These are phyloP conservation scores for Retiboletus fuscus DNA, from an alignment of 1,284 basidiomycete genomes.

Conservation along the genomic window DNA sequence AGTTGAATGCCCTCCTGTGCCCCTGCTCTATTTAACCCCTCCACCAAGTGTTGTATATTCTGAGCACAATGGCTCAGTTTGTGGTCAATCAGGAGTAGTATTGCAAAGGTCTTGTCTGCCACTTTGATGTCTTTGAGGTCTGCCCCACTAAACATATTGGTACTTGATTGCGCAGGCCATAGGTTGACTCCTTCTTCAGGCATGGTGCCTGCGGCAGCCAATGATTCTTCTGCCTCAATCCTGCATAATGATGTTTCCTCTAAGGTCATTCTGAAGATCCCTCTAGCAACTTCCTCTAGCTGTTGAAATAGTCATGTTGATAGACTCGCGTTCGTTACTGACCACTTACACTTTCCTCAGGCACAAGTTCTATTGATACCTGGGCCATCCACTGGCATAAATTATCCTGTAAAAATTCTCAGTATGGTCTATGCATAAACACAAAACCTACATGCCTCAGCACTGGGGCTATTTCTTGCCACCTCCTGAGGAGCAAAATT, in stretches of 20 bases:
- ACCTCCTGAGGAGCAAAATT: background rate
- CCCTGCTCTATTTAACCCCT: background rate
- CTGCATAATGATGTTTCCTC: background rate
- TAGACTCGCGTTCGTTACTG: too few relatives aligned
- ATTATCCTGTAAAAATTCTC: background rate
- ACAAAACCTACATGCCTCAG: background rate
- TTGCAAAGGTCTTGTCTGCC: background rate
- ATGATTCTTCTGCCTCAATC: background rate
- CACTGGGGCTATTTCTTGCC: too few relatives aligned
- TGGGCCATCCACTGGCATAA: background rate
- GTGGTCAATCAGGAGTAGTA: background rate
- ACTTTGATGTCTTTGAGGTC: background rate
- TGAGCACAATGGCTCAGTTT: background rate
- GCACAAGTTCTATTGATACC: background rate
- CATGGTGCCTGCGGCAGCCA: background rate
- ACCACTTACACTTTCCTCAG: background rate
- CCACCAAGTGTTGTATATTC: background rate
- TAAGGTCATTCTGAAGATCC: too few relatives aligned
- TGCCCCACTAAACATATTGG: background rate
- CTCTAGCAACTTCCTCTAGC: too few relatives aligned
- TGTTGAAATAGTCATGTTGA: too few relatives aligned
- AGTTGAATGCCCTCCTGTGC: background rate
- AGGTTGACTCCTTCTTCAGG: background rate
- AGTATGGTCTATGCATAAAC: background rate
- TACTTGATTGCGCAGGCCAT: background rate